Evolutionary conservation across 495 filamentous ascomycete genomes (phyloP).

Genomic region (Cercophora samala): DNA sequence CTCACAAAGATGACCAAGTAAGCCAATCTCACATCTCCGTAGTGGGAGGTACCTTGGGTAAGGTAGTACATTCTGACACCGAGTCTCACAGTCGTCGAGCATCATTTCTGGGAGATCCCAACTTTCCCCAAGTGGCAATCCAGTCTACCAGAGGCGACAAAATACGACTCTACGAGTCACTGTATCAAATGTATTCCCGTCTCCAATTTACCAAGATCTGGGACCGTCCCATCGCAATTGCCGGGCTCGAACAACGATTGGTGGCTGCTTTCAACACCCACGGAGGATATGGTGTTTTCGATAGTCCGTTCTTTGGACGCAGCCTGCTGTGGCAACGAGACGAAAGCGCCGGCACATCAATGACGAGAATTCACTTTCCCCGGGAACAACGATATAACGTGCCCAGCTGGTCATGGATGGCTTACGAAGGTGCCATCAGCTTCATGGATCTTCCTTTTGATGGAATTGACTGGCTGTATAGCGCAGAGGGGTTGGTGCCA

Average conservation of each 20-base stretch:
- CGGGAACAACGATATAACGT: too few relatives aligned
- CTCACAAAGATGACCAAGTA: too few relatives aligned
- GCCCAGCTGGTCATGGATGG: background rate
- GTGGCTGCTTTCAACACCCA: slow-evolving; percentile 11
- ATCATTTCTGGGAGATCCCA: slow-evolving; percentile 28
- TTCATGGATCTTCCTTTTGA: too few relatives aligned
- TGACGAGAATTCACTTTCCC: too few relatives aligned
- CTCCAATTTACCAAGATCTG: slow-evolving; percentile 20
- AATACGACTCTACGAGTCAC: slow-evolving; percentile 27
- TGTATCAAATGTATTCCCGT: slow-evolving; percentile 34
- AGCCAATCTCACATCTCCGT: background rate
- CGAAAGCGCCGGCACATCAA: background rate
- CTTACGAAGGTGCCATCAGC: too few relatives aligned
- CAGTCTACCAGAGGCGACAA: slow-evolving; percentile 15
- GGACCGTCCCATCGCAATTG: slow-evolving; percentile 34
- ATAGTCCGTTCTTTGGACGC: slow-evolving; percentile 16
- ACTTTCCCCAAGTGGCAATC: slow-evolving; percentile 29
- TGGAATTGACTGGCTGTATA: too few relatives aligned
- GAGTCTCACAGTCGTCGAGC: too few relatives aligned
- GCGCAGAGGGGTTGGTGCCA: too few relatives aligned
- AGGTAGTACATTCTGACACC: too few relatives aligned
- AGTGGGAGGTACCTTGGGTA: too few relatives aligned
- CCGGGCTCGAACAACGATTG: slow-evolving; percentile 31
- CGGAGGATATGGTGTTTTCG: slow-evolving; percentile 28
- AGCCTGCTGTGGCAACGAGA: slow-evolving; percentile 28